Evolutionary conservation across 257 asterid genomes (phyloP), one percentile per base, ranked within the genome.

Genomic region (Misopates orontium): DNA sequence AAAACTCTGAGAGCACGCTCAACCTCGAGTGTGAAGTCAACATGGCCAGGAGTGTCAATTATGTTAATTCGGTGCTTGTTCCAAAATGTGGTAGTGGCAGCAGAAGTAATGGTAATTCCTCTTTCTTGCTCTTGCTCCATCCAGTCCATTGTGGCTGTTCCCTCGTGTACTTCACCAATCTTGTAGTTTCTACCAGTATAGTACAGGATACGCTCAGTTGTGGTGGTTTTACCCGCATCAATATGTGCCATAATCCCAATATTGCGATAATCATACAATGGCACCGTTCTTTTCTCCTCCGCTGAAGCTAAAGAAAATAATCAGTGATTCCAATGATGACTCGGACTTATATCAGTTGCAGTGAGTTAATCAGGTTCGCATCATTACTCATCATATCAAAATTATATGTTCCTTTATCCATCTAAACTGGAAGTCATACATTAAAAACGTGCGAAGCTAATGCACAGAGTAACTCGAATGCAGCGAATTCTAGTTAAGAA

Each of bases 111-210:
- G 40, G 96, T 90, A 28, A 93, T 93, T 52, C 99, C 97, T 74
- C 99, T 77, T 77, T 93, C 99, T 66, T 93, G 99, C 71, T 93
- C 99, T 73, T 90, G 99, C 82, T 93, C 99, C 99, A 93, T 93
- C 99, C 99, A 93, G 78, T 93, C 99, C 97, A 93, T 93, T 0
- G 99, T 90, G 63, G 99, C 97, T 23, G 99, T 93, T 52, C 99
- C 97, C 69, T 90, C 99, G 14, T 93, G 99, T 47, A 93, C 99
- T 75, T 93, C 99, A 16, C 99, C 99, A 8, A 93, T 90, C 79
- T 93, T 93, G 85, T 93, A 93, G 83, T 84, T 93, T 76, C 87
- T 73, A 16, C 99, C 99, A 1, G 99, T 93, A 64, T 93, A 90
- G 80, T 78, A 93, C 17, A 93, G 86, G 69, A 93, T 71, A 21